Evolutionary conservation across 352 stramenopile species (phyloP).

Genomic region (Phytophthora gonapodyides): DNA sequence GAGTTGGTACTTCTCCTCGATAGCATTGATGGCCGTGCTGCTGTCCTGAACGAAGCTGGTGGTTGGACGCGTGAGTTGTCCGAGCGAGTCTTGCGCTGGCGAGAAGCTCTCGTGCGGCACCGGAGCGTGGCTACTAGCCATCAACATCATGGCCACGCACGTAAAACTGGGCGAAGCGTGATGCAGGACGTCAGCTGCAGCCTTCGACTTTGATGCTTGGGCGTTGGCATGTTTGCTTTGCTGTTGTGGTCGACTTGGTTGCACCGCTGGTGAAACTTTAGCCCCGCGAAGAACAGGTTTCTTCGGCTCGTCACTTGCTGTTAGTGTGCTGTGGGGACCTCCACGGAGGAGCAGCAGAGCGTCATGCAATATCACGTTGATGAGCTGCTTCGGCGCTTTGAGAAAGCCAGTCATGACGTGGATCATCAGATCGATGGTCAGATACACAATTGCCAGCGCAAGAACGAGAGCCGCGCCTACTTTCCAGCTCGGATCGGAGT

Average conservation of each 20-base stretch:
- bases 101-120: constrained; percentile 20
- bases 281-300: constrained; percentile 1
- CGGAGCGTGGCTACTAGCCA: constrained; percentile 27
- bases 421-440: constrained; percentile 29
- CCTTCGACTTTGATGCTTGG: constrained; percentile 1
- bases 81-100: neutral
- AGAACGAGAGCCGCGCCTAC: constrained; percentile 29
- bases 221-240: neutral
- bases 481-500: constrained; percentile 19
- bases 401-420: constrained; percentile 6
- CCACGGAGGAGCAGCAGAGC: constrained; percentile 12
- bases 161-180: constrained; percentile 37
- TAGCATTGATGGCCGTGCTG: constrained; percentile 11
- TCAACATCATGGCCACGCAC: constrained; percentile 47
- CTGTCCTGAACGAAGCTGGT: constrained; percentile 2
- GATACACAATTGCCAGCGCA: constrained; percentile 31
- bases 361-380: constrained; percentile 8
- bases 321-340: constrained; percentile 6
- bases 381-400: constrained; percentile 10
- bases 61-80: neutral
- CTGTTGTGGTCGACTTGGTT: neutral
- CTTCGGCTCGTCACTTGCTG: constrained; percentile 8
- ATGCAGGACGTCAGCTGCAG: neutral
- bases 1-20: constrained; percentile 9
- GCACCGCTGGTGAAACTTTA: neutral